Base-by-base conservation (phyloP, 176 grass and related monocot genomes). In the Oryza rufipogon region DNA sequence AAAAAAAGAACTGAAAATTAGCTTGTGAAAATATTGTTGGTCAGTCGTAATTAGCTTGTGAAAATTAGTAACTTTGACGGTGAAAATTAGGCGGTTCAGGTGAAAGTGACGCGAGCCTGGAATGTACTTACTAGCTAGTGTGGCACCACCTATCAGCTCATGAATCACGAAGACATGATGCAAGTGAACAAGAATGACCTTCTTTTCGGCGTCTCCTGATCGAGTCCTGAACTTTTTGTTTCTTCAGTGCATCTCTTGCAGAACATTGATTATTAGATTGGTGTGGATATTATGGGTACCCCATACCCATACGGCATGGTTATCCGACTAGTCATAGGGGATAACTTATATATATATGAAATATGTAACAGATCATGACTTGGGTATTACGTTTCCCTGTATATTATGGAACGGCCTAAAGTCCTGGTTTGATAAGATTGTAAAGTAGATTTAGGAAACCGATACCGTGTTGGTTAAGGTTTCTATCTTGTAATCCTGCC, bases 11-110 rank as follows among this genome's bases (percentile, higher is more conserved):
- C 11, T 3, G 3, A 12, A 47, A 47, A 12, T 12, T 47, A 47
- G 45, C 11, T 12, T 47, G 45, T 47, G 45, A 49, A 25, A 20
- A 61, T 38, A 20, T 41, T 38, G 16, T 38, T 26, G 20, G 75
- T 46, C 20, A 14, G 33, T 82, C 77, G 33, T 56, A 32, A 33
- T 66, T 73, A 41, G 52, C 64, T 70, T 76, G 77, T 85, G 49
- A 58, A 58, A 58, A 58, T n/a, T 58, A 58, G 54, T n/a, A 85
- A 65, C 42, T 44, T 90, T 82, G 83, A 78, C 58, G 56, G 73
- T 47, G 79, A 86, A 86, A 78, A 61, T 39, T 39, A 42, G 23
- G 46, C 10, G 3, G 11, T 16, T 80, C 48, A 80, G 38, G 81
- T 85, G 77, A 81, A 76, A 51, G 51, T 33, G 87, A 85, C 39